phyloP scores from a whole-genome alignment of 441 rosid genomes.

The Mallotus japonicus region DNA sequence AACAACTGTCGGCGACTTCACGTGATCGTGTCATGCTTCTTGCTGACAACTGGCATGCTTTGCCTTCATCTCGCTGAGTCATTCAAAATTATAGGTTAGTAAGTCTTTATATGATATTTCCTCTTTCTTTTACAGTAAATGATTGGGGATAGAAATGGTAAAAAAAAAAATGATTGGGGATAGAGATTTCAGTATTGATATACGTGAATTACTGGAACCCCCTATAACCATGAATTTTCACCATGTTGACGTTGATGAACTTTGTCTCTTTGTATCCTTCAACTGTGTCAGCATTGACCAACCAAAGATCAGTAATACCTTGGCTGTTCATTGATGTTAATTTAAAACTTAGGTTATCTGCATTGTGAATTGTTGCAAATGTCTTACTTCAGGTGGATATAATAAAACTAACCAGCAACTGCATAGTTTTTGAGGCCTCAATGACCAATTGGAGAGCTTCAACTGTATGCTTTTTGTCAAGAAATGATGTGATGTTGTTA shows the following conservation, averaged over 20 bases:
- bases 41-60: conserved; percentile 58
- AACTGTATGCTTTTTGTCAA: background rate
- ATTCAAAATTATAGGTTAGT: conserved; percentile 12
- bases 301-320: too few species aligned
- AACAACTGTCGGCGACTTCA: conserved; percentile 55
- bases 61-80: conserved; percentile 47
- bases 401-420: conserved; percentile 1
- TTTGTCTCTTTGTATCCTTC: background rate
- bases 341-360: background rate
- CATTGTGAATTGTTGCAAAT: background rate
- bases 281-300: background rate
- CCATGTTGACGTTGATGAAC: background rate
- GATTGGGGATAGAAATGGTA: background rate
- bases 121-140: background rate
- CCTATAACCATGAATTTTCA: background rate
- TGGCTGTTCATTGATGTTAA: too few species aligned
- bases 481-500: background rate
- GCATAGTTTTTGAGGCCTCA: background rate
- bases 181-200: background rate
- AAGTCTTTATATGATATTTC: conserved; percentile 1
- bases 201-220: background rate
- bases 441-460: background rate
- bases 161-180: background rate
- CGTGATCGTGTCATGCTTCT: conserved; percentile 47
- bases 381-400: background rate